Conservation (phyloP, 2,329 filamentous ascomycete species). For the Monilinia vaccinii-corymbosi region DNA sequence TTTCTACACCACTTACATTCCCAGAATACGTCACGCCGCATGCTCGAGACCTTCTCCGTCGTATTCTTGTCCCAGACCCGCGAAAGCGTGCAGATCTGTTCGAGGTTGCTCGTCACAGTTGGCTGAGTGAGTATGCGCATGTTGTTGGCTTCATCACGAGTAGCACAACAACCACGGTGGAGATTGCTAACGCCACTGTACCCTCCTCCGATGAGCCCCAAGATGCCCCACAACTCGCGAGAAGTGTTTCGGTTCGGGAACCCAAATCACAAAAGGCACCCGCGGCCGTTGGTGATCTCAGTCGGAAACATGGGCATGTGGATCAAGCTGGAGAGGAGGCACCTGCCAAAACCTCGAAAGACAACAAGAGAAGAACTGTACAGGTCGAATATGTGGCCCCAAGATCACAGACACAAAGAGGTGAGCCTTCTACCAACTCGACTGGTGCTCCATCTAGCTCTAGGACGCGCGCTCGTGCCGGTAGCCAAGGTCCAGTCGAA, state of each 20-base stretch:
- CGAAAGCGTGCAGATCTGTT: constrained; percentile 92
- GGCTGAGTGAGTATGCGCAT: constrained; percentile 94
- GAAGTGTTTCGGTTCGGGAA: constrained; percentile 89
- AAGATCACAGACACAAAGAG: constrained; percentile 73
- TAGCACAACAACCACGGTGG: constrained; percentile 76
- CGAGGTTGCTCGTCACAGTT: constrained; percentile 94
- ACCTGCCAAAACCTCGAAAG: constrained; percentile 58
- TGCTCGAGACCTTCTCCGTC: constrained; percentile 80
- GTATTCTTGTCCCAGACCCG: constrained; percentile 92
- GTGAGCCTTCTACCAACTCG: constrained; percentile 21
- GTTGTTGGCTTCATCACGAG: constrained; percentile 96
- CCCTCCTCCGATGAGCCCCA: constrained; percentile 43
- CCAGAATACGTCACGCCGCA: constrained; percentile 98
- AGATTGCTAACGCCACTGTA: constrained; percentile 74
- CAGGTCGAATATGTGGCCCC: constrained; percentile 97
- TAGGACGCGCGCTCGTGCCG: constrained; percentile 44
- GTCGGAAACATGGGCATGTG: constrained; percentile 65
- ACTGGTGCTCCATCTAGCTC: constrained; percentile 29
- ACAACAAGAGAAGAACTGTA: constrained; percentile 87
- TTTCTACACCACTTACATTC: constrained; percentile 92
- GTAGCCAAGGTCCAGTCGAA: constrained; percentile 44
- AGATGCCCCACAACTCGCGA: constrained; percentile 57
- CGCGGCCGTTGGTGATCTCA: constrained; percentile 51
- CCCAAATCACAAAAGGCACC: constrained; percentile 57
- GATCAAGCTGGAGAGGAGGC: constrained; percentile 55